phyloP scores from a whole-genome alignment of 129 eudicot genomes.

The Helichrysum umbraculigerum region DNA sequence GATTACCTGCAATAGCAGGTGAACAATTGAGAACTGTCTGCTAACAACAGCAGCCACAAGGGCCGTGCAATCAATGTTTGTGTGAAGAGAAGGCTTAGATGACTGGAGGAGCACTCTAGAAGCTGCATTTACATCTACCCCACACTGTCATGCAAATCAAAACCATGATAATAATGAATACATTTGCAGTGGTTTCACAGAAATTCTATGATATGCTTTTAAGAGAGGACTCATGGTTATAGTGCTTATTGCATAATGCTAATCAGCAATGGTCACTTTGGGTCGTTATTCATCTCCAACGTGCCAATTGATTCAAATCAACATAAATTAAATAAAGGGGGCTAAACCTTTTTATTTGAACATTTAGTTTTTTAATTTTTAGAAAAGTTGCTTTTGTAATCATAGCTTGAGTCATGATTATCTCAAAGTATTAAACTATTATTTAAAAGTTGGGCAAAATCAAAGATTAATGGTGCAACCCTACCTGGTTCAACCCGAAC shows the following conservation, averaged over 20 bases:
- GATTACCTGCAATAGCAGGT: slow-evolving; percentile 5
- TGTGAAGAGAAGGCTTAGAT: slow-evolving; percentile 7
- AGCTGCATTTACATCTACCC: neutral
- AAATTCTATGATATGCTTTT: neutral
- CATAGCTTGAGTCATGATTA: neutral
- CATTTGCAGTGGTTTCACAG: neutral
- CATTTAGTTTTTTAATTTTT: neutral
- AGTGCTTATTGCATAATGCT: neutral
- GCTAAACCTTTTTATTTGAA: neutral
- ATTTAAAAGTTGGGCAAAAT: too few relatives aligned
- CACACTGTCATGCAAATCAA: slow-evolving; percentile 7
- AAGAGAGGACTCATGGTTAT: neutral
- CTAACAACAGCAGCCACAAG: slow-evolving; percentile 22
- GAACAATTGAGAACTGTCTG: slow-evolving; percentile 12
- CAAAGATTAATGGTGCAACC: neutral
- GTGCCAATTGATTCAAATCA: neutral
- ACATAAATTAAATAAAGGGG: neutral
- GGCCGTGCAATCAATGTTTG: neutral
- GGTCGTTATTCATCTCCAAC: neutral
- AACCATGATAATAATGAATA: neutral
- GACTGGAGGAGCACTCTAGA: neutral
- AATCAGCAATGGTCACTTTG: neutral
- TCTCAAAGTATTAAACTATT: neutral
- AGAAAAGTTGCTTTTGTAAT: neutral
- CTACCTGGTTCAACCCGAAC: neutral